Evolutionary conservation across 805 yeast species (phyloP), one percentile per base, ranked within the genome.

Genomic region (Metschnikowia amazonensis): DNA sequence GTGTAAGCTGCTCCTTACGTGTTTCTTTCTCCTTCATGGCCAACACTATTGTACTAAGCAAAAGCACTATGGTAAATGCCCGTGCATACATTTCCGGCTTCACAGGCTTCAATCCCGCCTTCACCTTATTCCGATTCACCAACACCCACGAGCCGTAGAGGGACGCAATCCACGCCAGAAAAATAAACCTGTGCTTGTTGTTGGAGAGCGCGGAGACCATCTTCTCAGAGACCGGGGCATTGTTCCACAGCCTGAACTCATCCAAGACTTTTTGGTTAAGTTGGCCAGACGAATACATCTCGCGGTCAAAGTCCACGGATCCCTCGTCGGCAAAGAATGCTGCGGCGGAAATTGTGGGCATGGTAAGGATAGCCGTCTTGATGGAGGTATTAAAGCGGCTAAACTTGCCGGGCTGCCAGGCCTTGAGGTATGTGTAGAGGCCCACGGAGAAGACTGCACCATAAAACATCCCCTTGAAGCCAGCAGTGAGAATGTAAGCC

Each of bases 271-370:
- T 53, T 24, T 49, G 45, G 45, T 66, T 60, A 38, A 56, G 50
- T 40, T 62, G 60, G 9, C 56, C 64, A 24, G 63, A 53, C 11
- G 62, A 57, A 56, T 70, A 65, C 67, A 68, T 59, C 38, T 59
- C 56, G 42, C 64, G 58, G 51, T 71, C 75, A 46, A 70, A 71
- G 46, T 69, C 75, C 48, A 69, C 63, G 18, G 74, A 69, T 13
- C 76, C 76, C 47, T 67, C 70, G 49, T 71, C 76, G 11, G 75
- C 75, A 58, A 58, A 71, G 46, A 71, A 69, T 0, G 74, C 74
- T 10, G 59, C 61, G 33, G 60, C 43, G 1, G 67, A 58, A 41
- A 70, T 58, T 7, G 75, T 68, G 28, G 76, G 76, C 66, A 70
- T 63, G 20, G 63, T 58, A 30, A 69, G 40, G 36, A 70, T 55